Evolutionary conservation across 495 filamentous ascomycete species (phyloP).

Genomic region (Viridothelium virens): DNA sequence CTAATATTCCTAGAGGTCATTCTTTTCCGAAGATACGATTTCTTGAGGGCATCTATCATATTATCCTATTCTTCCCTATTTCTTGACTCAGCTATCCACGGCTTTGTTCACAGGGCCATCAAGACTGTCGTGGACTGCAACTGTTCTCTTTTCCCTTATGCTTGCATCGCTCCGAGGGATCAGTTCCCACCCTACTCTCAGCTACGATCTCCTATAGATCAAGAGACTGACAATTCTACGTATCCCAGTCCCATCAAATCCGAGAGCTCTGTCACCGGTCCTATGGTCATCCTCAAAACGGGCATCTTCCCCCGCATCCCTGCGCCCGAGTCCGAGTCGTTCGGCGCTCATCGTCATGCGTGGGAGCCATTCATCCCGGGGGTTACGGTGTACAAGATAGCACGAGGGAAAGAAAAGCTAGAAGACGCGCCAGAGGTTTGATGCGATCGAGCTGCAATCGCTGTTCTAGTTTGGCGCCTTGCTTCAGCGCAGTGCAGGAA

Average conservation of each 20-base stretch:
- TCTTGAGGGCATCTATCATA: no score
- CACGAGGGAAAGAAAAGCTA: slow-evolving; percentile 19
- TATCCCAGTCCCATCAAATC: slow-evolving; percentile 35
- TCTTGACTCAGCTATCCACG: no score
- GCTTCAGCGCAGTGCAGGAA: no score
- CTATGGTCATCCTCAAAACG: slow-evolving; percentile 38
- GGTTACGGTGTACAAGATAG: slow-evolving; percentile 22
- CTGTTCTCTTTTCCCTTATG: no score
- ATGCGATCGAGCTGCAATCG: background rate
- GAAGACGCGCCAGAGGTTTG: background rate
- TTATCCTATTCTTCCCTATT: no score
- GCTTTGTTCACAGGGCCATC: no score
- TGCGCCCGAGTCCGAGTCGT: slow-evolving; percentile 36
- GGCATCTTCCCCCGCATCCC: slow-evolving; percentile 41
- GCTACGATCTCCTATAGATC: no score
- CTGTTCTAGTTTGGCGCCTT: background rate
- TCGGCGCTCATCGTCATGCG: slow-evolving; percentile 30
- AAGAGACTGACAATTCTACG: no score
- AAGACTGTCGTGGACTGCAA: no score
- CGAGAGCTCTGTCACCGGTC: slow-evolving; percentile 25
- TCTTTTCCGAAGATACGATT: no score
- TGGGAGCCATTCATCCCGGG: slow-evolving; percentile 32
- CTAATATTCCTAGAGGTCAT: background rate
- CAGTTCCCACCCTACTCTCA: no score
- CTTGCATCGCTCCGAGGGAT: no score